Base-by-base conservation (phyloP, 1,284 basidiomycete species). In the Flammula alnicola region DNA sequence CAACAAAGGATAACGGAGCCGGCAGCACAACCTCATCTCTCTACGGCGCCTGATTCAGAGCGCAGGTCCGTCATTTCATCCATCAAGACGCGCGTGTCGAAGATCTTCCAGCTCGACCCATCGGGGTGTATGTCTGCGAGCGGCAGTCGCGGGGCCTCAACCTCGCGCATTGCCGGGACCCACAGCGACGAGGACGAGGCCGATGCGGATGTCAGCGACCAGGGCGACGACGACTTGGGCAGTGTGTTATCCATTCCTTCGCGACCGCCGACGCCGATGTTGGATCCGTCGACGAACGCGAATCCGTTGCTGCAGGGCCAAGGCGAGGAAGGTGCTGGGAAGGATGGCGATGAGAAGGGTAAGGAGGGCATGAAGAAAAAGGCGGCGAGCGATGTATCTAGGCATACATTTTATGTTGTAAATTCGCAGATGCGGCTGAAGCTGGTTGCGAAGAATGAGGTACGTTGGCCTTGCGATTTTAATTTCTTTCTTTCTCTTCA, bases 381-480 rank as follows among this genome's bases (percentile, higher is more conserved):
- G 27, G 10, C 47, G 19, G 57, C 62, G 2, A 75, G 75, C 26
- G 84, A 88, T 44, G 84, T 90, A 11, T 91, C 87, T 25, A 88
- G 91, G 61, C 97, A 99, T 70, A 96, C 93, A 0, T 99, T 99
- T 70, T 98, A 92, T 64, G 83, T 99, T 49, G 79, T 86, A 57
- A 98, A 98, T 65, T 86, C 93, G 4, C 96, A 99, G 71, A 86
- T 90, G 74, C 83, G 85, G 47, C 71, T 99, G 55, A 95, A 96
- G 70, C 69, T 98, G 5, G 86, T 85, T 49, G 95, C 97, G 8
- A 88, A 86, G 65, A 97, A 89, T 65, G 93, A 98, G 70, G 91
- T 88, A 36, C 11, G 51, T 14, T 36, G 16, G 9, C 17, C n/a
- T n/a, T n/a, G n/a, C n/a, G n/a, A n/a, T 7, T 22, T 44, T 35